These are phyloP conservation scores for Spinacia oleracea DNA, from an alignment of 179 eudicot species.

Conservation along the genomic window DNA sequence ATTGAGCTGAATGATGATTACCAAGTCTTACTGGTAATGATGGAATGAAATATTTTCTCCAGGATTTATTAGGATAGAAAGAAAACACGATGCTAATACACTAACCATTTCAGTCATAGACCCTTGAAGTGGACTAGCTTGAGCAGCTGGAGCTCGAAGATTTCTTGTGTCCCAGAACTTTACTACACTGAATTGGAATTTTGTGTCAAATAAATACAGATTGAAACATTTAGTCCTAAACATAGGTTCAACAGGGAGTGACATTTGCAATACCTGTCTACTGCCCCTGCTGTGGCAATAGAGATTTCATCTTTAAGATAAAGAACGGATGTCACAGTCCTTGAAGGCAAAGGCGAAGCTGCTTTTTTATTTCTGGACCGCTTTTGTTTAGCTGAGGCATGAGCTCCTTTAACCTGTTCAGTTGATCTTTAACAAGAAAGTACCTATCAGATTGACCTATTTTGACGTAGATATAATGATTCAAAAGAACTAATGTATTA, in stretches of 20 bases:
- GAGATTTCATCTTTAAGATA: slow-evolving; percentile 58
- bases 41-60: too few relatives aligned
- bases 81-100: neutral
- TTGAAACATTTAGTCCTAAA: neutral
- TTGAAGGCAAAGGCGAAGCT: too few relatives aligned
- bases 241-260: neutral
- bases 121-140: slow-evolving; percentile 43
- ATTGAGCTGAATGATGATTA: neutral
- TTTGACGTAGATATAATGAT: slow-evolving; percentile 8
- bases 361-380: slow-evolving; percentile 52
- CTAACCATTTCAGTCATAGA: slow-evolving; percentile 49
- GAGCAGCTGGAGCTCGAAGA: slow-evolving; percentile 51
- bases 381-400: slow-evolving; percentile 42
- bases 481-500: neutral
- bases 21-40: neutral
- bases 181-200: slow-evolving; percentile 43
- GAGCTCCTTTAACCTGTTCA: slow-evolving; percentile 46
- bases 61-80: neutral
- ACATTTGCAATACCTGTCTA: slow-evolving; percentile 50
- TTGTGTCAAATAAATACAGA: neutral
- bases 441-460: slow-evolving; percentile 8
- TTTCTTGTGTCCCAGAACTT: slow-evolving; percentile 75
- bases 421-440: slow-evolving; percentile 34
- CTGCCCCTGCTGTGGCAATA: slow-evolving; percentile 73
- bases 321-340: neutral